Conservation (phyloP, 352 stramenopile genomes). For the Phytopythium montanum region DNA sequence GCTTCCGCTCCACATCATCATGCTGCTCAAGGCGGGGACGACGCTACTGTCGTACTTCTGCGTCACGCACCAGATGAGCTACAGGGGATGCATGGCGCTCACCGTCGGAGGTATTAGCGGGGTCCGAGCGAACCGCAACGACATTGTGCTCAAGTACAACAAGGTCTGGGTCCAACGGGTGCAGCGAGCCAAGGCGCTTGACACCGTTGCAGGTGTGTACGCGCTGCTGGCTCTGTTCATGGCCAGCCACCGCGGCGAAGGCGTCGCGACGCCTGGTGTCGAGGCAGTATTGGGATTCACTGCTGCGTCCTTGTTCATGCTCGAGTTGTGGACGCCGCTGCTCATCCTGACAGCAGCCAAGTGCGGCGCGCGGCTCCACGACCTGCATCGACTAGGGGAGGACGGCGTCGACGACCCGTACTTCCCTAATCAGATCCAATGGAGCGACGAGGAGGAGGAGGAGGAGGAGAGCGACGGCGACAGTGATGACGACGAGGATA, state of each 20-base stretch:
- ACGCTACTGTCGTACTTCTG: slow-evolving; percentile 53
- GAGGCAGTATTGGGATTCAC: slow-evolving; percentile 38
- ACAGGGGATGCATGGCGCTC: slow-evolving; percentile 52
- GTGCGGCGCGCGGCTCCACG: slow-evolving; percentile 44
- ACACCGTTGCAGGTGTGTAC: slow-evolving; percentile 52
- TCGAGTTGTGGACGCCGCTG: slow-evolving; percentile 66
- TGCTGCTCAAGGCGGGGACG: slow-evolving; percentile 55
- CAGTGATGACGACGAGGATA: slow-evolving; percentile 17
- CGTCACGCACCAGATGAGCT: slow-evolving; percentile 56
- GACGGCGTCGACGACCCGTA: slow-evolving; percentile 50
- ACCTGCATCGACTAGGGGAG: slow-evolving; percentile 51
- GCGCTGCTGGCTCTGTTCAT: slow-evolving; percentile 69
- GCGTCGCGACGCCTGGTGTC: slow-evolving; percentile 39
- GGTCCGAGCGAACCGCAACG: slow-evolving; percentile 20
- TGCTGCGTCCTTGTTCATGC: slow-evolving; percentile 39
- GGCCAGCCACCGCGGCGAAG: slow-evolving; percentile 52
- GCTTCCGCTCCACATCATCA: slow-evolving; percentile 54
- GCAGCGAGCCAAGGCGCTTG: slow-evolving; percentile 54
- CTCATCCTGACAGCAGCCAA: slow-evolving; percentile 65
- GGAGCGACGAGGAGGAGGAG: slow-evolving; percentile 41
- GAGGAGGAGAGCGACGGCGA: too few relatives aligned
- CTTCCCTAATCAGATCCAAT: slow-evolving; percentile 65
- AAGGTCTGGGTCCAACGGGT: slow-evolving; percentile 53
- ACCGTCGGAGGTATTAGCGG: slow-evolving; percentile 30
- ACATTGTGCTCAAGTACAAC: slow-evolving; percentile 72